phyloP scores from a whole-genome alignment of 2,329 filamentous ascomycete species.

The Talaromyces sp. region DNA sequence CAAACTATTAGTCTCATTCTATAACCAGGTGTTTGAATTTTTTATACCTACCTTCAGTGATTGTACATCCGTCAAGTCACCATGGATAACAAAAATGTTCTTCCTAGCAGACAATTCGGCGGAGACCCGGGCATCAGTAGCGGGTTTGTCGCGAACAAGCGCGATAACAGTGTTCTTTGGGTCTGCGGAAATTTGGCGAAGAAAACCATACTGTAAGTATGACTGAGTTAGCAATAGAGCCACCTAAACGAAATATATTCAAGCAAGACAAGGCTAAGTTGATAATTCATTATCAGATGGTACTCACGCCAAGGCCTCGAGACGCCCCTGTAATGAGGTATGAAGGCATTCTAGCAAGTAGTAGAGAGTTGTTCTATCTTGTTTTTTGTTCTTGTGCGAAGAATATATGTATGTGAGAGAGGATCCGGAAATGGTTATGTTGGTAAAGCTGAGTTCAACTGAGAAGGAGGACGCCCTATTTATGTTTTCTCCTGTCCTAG shows the following conservation, averaged over 20 bases:
- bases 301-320: constrained; percentile 23
- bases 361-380: too few relatives aligned
- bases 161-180: constrained; percentile 46
- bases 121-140: constrained; percentile 44
- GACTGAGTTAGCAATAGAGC: not conserved
- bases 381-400: too few relatives aligned
- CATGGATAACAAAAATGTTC: constrained; percentile 49
- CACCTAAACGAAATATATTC: not conserved
- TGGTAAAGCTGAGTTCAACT: too few relatives aligned
- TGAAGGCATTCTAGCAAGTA: constrained; percentile 20
- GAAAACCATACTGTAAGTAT: constrained; percentile 43
- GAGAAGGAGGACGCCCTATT: not conserved
- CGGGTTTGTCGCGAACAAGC: constrained; percentile 47
- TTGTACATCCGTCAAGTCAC: constrained; percentile 42
- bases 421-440: not conserved
- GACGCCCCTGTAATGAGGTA: constrained; percentile 27
- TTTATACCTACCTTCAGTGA: constrained; percentile 35
- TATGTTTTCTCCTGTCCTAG: not conserved
- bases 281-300: not conserved
- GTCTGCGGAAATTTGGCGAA: constrained; percentile 45
- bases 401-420: too few relatives aligned
- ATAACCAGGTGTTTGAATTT: not conserved
- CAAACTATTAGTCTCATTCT: not conserved
- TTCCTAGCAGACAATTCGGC: constrained; percentile 36
- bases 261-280: not conserved